Evolutionary conservation across 495 filamentous ascomycete species (phyloP), one percentile per base, ranked within the genome.

Genomic region (Penicillium coprophilum): DNA sequence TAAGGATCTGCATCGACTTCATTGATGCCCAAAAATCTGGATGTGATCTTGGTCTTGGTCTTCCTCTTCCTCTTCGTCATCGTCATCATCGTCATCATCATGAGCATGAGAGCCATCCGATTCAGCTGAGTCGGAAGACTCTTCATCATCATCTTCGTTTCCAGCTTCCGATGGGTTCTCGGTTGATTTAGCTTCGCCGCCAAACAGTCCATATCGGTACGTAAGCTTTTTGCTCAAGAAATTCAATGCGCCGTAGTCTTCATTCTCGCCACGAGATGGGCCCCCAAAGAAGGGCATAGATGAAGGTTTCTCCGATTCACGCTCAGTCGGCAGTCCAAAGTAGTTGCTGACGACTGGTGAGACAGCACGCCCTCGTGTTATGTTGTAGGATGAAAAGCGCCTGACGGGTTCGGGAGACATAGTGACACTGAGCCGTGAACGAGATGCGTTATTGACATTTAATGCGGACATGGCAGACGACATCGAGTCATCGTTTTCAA

Each of bases 1-100:
- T 11, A 11, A 21, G 3, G 6, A 32, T 31, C 12, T 20, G 21
- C 12, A 43, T 43, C 10, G 1, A 27, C 30, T 21, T 77, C 68
- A 82, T 59, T 85, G 80, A 74, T 92, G 88, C n/a, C 88, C 89
- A 63, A 88, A 81, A 50, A 91, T 77, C 50, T 85, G 82, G 60
- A 89, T 85, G 46, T 77, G 71, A 60, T 89, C 83, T 30, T 86
- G 81, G 0, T 80, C 82, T 7, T 78, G 77, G 1, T 73, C 72
- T 4, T 81, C 83, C 4, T 77, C 75, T 6, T 72, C 77, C 28
- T 76, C 69, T 39, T 72, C 66, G 6, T 53, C 79, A 6, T 82
- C 80, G 9, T 79, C 80, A 13, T 80, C 78, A 8, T 53, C 79
- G 6, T 82, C 80, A 9, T 79, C 80, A 13, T 80, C 78, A 8